Evolutionary conservation across 805 yeast genomes (phyloP).

Genomic region (Diddensiella transvaalensis): DNA sequence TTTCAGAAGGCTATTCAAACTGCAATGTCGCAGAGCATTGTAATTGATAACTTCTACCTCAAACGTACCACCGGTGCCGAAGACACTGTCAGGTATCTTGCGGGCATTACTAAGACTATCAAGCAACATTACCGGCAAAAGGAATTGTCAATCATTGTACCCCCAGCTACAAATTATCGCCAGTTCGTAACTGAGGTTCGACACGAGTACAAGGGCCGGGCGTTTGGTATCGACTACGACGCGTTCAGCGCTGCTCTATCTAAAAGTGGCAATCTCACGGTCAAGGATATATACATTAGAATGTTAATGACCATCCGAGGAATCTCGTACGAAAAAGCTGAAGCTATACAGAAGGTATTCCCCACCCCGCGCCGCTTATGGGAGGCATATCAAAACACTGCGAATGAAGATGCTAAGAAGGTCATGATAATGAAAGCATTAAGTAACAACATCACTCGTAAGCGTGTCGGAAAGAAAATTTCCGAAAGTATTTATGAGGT

Average conservation of each 20-base stretch:
- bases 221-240: conserved; percentile 43
- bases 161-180: conserved; percentile 49
- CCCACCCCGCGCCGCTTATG: conserved; percentile 67
- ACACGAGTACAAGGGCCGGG: not conserved
- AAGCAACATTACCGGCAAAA: conserved; percentile 37
- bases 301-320: conserved; percentile 82
- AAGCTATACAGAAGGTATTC: conserved; percentile 63
- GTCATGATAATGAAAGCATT: conserved; percentile 35
- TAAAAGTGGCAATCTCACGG: conserved; percentile 66
- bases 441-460: conserved; percentile 45
- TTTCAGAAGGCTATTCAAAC: conserved; percentile 64
- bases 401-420: conserved; percentile 34
- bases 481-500: conserved; percentile 51
- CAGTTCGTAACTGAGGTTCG: conserved; percentile 38
- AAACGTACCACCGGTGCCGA: conserved; percentile 68
- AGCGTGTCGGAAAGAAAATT: conserved; percentile 48
- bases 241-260: conserved; percentile 65
- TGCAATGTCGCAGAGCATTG: conserved; percentile 65
- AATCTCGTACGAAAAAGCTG: conserved; percentile 79
- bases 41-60: conserved; percentile 62
- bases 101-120: conserved; percentile 46
- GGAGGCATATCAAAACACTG: conserved; percentile 38
- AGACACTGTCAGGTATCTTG: conserved; percentile 64
- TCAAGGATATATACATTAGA: conserved; percentile 68
- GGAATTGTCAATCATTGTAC: conserved; percentile 40